phyloP scores from a whole-genome alignment of 441 rosid genomes.

The Rhodomyrtus psidioides region DNA sequence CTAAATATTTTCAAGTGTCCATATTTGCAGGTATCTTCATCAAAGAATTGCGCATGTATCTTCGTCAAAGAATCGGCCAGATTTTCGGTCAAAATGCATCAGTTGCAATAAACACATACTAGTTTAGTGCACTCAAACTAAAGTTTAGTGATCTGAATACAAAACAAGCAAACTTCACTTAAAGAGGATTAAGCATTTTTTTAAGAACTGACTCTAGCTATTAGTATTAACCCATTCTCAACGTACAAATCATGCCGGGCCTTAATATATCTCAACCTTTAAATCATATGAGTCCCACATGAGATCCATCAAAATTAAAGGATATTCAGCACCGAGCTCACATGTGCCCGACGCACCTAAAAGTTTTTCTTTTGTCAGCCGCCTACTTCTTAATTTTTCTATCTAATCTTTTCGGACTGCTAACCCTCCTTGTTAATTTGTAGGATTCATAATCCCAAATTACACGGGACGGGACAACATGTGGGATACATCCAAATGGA shows the following conservation, averaged over 20 bases:
- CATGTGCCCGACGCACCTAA: not conserved
- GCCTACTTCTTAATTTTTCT: not conserved
- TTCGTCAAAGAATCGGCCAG: not conserved
- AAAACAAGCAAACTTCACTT: not conserved
- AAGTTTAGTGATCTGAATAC: not conserved
- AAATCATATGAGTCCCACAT: not conserved
- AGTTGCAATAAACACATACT: not conserved
- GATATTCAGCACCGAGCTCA: not conserved
- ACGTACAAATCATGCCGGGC: not conserved
- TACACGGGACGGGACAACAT: conserved; percentile 18
- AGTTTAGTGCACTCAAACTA: not conserved
- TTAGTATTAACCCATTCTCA: not conserved
- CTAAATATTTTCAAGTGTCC: not conserved
- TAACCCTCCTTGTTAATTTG: not conserved
- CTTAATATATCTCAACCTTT: not conserved
- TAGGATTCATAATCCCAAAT: conserved; percentile 1
- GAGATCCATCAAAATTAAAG: not conserved
- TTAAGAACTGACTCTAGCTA: not conserved
- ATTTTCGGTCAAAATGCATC: not conserved
- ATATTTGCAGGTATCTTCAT: not conserved
- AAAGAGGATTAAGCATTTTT: not conserved
- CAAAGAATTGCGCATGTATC: not conserved
- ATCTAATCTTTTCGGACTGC: not conserved
- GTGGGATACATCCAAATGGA: conserved; percentile 18
- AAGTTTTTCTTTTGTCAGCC: not conserved